Conservation (phyloP, 345 rosid species). For the Cardamine chenopodiifolia region DNA sequence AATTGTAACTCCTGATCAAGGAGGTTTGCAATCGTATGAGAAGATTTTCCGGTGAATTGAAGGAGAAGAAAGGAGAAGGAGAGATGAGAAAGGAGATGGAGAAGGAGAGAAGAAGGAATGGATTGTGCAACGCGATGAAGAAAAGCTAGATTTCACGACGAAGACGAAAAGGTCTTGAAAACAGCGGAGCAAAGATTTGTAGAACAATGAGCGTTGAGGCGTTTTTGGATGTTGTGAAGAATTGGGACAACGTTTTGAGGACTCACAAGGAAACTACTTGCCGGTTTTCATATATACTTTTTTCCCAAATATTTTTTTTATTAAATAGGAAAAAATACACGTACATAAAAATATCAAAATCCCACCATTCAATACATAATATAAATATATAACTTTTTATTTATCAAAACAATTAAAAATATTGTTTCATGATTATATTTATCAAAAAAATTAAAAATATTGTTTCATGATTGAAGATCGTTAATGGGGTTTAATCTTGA, state of each 20-base stretch:
- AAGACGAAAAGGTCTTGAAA: conserved; percentile 20
- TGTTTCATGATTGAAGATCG: background rate
- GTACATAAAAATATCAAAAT: background rate
- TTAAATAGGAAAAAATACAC: background rate
- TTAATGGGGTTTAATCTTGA: too few species aligned
- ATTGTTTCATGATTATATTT: too few species aligned
- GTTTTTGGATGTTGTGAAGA: background rate
- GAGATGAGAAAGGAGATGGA: background rate
- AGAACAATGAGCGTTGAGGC: background rate
- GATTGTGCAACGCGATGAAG: conserved; percentile 11
- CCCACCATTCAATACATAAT: background rate
- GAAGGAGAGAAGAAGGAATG: conserved; percentile 2
- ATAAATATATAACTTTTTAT: too few species aligned
- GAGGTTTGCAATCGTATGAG: background rate
- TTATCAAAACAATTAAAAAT: too few species aligned
- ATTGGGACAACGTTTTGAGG: background rate
- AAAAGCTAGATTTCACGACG: conserved; percentile 38
- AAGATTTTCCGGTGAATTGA: background rate
- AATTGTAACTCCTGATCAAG: background rate
- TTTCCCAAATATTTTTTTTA: background rate
- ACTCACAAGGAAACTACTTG: conserved; percentile 11
- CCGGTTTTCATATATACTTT: conserved; percentile 2
- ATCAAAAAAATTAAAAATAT: too few species aligned
- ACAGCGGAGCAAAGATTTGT: conserved; percentile 21
- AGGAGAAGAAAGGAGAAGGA: conserved; percentile 15